These are phyloP conservation scores for Colletotrichum sansevieriae DNA, from an alignment of 2,329 filamentous ascomycete genomes.

Conservation along the genomic window DNA sequence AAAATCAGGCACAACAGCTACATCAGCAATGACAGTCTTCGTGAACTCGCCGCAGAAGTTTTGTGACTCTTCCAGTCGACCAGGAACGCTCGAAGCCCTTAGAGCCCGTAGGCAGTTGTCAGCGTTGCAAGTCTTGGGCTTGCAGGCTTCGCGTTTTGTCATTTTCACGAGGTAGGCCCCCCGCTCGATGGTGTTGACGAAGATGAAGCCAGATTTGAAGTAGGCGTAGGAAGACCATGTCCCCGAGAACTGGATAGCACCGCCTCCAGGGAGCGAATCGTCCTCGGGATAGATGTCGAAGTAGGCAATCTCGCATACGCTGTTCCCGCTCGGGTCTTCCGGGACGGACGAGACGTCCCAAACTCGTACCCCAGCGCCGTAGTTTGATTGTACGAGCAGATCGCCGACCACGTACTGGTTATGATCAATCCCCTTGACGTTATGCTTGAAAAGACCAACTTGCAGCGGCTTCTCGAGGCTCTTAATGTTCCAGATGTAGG, in stretches of 20 bases:
- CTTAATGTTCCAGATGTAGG: slow-evolving; percentile 63
- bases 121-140: slow-evolving; percentile 43
- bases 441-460: slow-evolving; percentile 56
- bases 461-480: slow-evolving; percentile 56
- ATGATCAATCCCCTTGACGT: slow-evolving; percentile 57
- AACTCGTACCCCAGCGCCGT: slow-evolving; percentile 57
- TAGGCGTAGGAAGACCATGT: slow-evolving; percentile 61
- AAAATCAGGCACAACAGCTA: slow-evolving; percentile 43
- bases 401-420: slow-evolving; percentile 60
- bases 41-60: slow-evolving; percentile 45
- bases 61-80: slow-evolving; percentile 43
- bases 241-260: slow-evolving; percentile 53
- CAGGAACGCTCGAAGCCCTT: slow-evolving; percentile 38
- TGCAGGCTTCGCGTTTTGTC: slow-evolving; percentile 44
- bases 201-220: slow-evolving; percentile 56
- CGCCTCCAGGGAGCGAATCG: slow-evolving; percentile 53
- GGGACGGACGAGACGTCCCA: slow-evolving; percentile 50
- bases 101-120: slow-evolving; percentile 45
- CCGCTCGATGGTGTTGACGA: slow-evolving; percentile 59
- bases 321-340: slow-evolving; percentile 52
- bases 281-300: slow-evolving; percentile 64
- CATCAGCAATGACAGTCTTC: slow-evolving; percentile 40
- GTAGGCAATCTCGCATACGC: slow-evolving; percentile 58
- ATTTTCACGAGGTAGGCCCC: slow-evolving; percentile 56
- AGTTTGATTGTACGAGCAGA: slow-evolving; percentile 60